These are phyloP conservation scores for Ophiostoma ulmi DNA, from an alignment of 2,329 filamentous ascomycete genomes.

Conservation along the genomic window DNA sequence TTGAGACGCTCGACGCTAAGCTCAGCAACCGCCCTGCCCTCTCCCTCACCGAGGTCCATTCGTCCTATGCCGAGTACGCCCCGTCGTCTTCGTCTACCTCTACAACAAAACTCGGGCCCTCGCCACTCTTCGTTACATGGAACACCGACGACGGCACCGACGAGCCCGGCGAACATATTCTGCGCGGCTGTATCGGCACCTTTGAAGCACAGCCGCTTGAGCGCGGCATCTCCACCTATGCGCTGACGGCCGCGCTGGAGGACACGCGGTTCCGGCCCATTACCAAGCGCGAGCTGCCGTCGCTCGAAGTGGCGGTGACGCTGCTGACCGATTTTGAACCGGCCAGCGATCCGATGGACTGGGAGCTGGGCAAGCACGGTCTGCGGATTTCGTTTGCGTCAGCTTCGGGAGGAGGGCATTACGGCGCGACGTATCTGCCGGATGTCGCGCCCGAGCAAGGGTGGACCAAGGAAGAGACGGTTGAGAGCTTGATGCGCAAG, in stretches of 20 bases:
- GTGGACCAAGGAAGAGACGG: constrained; percentile 88
- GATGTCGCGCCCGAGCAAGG: constrained; percentile 89
- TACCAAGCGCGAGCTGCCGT: constrained; percentile 48
- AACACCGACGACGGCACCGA: constrained; percentile 55
- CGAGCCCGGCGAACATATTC: constrained; percentile 51
- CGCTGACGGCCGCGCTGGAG: constrained; percentile 68
- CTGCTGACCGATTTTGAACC: constrained; percentile 82
- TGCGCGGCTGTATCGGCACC: constrained; percentile 94
- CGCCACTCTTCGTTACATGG: constrained; percentile 91
- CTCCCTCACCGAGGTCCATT: constrained; percentile 62
- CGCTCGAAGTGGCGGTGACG: constrained; percentile 64
- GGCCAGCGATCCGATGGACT: constrained; percentile 64
- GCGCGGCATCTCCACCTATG: constrained; percentile 70
- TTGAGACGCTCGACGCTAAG: constrained; percentile 74
- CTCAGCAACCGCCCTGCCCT: constrained; percentile 66
- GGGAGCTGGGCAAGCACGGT: constrained; percentile 81
- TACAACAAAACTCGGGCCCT: constrained; percentile 34
- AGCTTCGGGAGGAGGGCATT: constrained; percentile 54
- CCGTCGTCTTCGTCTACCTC: constrained; percentile 40
- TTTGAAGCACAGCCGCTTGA: constrained; percentile 74
- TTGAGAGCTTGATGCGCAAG: constrained; percentile 88
- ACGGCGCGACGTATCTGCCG: constrained; percentile 79
- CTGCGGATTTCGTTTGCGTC: constrained; percentile 80
- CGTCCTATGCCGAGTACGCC: constrained; percentile 53
- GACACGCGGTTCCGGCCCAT: constrained; percentile 60